Conservation (phyloP, 78 protist genomes). For the Tieghemostelium lacteum region DNA sequence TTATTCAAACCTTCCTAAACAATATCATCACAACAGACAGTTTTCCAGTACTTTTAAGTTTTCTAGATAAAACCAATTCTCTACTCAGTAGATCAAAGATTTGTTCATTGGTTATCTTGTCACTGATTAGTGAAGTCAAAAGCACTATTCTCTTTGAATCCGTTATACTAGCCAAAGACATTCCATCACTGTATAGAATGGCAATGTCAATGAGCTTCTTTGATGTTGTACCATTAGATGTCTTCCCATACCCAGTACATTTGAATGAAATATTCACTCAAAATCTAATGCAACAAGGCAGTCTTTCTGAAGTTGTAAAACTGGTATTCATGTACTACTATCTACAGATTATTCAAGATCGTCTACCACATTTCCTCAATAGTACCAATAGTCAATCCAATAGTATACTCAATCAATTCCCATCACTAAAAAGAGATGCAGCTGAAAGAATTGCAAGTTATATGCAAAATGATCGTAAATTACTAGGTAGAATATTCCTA, state of each 20-base stretch:
- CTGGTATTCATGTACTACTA: conserved; percentile 68
- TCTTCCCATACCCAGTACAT: conserved; percentile 46
- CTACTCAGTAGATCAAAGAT: not conserved
- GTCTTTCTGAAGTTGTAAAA: conserved; percentile 48
- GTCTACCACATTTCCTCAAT: conserved; percentile 18
- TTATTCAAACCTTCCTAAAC: conserved; percentile 2
- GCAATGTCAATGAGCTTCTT: conserved; percentile 29
- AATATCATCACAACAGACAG: conserved; percentile 3
- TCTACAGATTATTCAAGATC: conserved; percentile 49
- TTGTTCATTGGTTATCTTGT: conserved; percentile 14
- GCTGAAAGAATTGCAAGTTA: conserved; percentile 26
- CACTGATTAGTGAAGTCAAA: conserved; percentile 20
- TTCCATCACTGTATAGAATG: conserved; percentile 22
- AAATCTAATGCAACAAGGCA: conserved; percentile 15
- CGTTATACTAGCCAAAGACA: conserved; percentile 28
- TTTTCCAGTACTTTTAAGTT: conserved; percentile 28
- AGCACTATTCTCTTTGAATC: conserved; percentile 30
- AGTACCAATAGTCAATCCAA: conserved; percentile 4
- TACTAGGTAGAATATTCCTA: conserved; percentile 19
- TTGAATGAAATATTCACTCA: conserved; percentile 53
- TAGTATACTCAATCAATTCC: not conserved
- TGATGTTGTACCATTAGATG: conserved; percentile 69
- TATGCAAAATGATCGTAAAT: conserved; percentile 33
- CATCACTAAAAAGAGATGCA: conserved; percentile 9
- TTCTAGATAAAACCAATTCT: conserved; percentile 13